Base-by-base conservation (phyloP, 2,329 filamentous ascomycete genomes). In the Shiraia sp. region DNA sequence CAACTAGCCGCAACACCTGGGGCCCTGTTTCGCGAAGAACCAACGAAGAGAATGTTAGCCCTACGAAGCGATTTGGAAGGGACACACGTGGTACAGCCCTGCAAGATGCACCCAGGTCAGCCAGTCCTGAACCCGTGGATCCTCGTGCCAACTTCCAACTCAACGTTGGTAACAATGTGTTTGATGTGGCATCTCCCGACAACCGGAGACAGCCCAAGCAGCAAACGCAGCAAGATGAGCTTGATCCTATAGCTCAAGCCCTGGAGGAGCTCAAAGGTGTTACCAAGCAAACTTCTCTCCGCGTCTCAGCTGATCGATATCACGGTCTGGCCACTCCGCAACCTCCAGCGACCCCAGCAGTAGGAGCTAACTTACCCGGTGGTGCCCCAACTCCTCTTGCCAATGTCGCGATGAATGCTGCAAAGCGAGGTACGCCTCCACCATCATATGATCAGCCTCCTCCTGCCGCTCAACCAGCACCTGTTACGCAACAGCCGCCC, bases 291-390 rank as follows among this genome's bases (percentile, higher is more conserved):
- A 81, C 89, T 6, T 85, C 85, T 3, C 78, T 81, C 34, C 83
- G 95, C n/a, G 83, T 96, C 46, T 95, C 93, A n/a, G 93, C 91
- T 13, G 95, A 99, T 68, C 85, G 88, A 47, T 96, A 96, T 70
- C 89, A 95, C 63, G 92, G 93, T n/a, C 86, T 99, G 49, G 76
- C 88, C 10, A 96, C 92, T 2, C 92, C 93, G 4, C 84, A 79
- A 6, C 74, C 74, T 37, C 64, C 69, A 24, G 68, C 60, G n/a
- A 69, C 72, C 34, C 67, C 72, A 16, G 54, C 61, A 26, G 46
- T 60, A 32, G 66, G 71, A 13, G 64, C 68, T 24, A 64, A 71
- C 10, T 69, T 73, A 14, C 51, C 59, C 35, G 69, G 68, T 24
- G 67, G 70, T 33, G 70, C 70, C 22, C 72, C 74, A 29, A 73